phyloP scores from a whole-genome alignment of 345 rosid genomes.

The Hypericum androsaemum region DNA sequence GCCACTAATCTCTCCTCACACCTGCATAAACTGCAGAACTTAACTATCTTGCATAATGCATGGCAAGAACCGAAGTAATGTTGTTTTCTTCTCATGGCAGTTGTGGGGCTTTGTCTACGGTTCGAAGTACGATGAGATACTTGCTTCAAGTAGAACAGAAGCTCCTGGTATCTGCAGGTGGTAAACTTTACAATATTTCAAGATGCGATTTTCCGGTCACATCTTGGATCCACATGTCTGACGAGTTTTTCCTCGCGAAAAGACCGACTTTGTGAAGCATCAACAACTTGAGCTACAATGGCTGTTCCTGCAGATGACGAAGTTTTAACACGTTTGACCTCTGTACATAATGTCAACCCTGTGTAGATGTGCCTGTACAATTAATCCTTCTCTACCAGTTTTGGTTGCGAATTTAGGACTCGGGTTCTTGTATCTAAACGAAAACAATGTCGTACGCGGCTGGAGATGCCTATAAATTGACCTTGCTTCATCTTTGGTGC shows the following conservation, averaged over 20 bases:
- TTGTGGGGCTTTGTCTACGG: constrained; percentile 87
- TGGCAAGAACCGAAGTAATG: not conserved
- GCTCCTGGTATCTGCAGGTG: constrained; percentile 78
- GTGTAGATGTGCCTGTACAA: constrained; percentile 5
- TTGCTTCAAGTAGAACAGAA: constrained; percentile 50
- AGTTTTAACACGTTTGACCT: not conserved
- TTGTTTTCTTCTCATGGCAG: constrained; percentile 26
- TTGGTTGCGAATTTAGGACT: not conserved
- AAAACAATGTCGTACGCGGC: no score
- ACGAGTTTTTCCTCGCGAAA: no score
- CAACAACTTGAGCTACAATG: no score
- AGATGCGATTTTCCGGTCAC: no score
- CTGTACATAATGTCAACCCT: constrained; percentile 12
- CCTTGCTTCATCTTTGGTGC: no score
- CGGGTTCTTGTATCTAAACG: no score
- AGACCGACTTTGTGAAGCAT: no score
- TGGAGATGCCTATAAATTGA: no score
- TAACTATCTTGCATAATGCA: no score
- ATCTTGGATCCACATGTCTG: no score
- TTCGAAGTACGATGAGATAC: constrained; percentile 76
- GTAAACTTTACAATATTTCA: constrained; percentile 16
- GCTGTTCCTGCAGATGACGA: no score
- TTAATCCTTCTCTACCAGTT: not conserved
- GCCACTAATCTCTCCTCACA: not conserved
- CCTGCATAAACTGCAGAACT: no score